Evolutionary conservation across 2,329 filamentous ascomycete species (phyloP).

Genomic region (Ophiosphaerella korrae): DNA sequence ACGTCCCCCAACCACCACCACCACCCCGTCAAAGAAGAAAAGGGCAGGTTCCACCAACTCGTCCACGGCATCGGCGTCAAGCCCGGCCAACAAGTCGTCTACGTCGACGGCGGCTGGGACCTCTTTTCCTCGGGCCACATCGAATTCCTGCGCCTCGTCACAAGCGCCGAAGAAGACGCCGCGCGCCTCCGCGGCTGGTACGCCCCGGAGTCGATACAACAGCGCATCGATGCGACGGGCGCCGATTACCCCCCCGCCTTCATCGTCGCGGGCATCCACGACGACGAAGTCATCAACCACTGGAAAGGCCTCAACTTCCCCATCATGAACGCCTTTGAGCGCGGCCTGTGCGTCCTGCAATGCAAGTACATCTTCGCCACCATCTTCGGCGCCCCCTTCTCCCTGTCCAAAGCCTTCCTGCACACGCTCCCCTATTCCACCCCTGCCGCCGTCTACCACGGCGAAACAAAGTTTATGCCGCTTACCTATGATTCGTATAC

Average conservation of each 20-base stretch:
- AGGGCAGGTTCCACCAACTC: slow-evolving; percentile 69
- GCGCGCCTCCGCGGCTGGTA: slow-evolving; percentile 77
- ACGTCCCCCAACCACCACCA: slow-evolving; percentile 30
- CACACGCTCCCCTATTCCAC: slow-evolving; percentile 68
- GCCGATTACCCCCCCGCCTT: slow-evolving; percentile 81
- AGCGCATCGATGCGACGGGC: slow-evolving; percentile 67
- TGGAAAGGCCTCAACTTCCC: slow-evolving; percentile 99
- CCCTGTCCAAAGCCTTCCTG: slow-evolving; percentile 80
- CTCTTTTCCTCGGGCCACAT: slow-evolving; percentile 97
- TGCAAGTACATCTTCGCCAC: slow-evolving; percentile 91
- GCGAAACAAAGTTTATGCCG: slow-evolving; percentile 90
- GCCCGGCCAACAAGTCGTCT: slow-evolving; percentile 83
- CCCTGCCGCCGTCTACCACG: slow-evolving; percentile 87
- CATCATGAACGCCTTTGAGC: slow-evolving; percentile 99
- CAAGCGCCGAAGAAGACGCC: slow-evolving; percentile 71
- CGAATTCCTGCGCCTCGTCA: slow-evolving; percentile 83
- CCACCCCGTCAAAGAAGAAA: slow-evolving; percentile 57
- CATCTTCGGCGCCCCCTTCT: slow-evolving; percentile 88
- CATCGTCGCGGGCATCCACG: slow-evolving; percentile 91
- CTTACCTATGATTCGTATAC: slow-evolving; percentile 66
- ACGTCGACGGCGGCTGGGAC: slow-evolving; percentile 96
- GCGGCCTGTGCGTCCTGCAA: slow-evolving; percentile 91
- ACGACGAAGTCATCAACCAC: slow-evolving; percentile 91
- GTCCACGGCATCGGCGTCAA: slow-evolving; percentile 73
- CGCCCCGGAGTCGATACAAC: slow-evolving; percentile 64